Conservation (phyloP, 164 flowering plant species). For the Dillenia suffruticosa region DNA sequence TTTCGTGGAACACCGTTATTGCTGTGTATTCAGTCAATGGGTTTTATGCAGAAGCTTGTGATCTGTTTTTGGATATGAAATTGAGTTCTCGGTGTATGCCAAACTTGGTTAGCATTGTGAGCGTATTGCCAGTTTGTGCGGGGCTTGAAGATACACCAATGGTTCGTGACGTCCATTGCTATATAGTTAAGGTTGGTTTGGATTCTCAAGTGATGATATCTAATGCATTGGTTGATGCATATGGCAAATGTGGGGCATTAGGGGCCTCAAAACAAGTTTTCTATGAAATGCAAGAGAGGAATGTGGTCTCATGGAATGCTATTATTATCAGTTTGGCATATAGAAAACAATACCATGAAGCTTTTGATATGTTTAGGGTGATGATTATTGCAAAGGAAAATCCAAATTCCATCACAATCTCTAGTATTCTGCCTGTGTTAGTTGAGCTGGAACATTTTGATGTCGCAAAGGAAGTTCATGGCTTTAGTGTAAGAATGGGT, state of each 20-base stretch:
- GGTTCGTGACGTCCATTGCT: conserved; percentile 17
- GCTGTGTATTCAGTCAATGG: conserved; percentile 34
- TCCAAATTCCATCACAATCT: conserved; percentile 41
- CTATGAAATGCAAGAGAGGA: conserved; percentile 11
- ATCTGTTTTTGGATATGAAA: conserved; percentile 31
- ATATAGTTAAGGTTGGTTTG: conserved; percentile 15
- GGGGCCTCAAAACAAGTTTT: conserved; percentile 8
- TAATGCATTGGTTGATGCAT: conserved; percentile 12
- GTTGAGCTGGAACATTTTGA: conserved; percentile 40
- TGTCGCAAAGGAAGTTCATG: conserved; percentile 50
- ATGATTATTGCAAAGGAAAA: conserved; percentile 34
- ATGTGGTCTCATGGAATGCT: conserved; percentile 64
- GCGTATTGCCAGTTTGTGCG: conserved; percentile 56
- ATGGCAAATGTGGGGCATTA: conserved; percentile 13
- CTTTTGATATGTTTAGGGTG: conserved; percentile 41
- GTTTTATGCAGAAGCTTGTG: conserved; percentile 19
- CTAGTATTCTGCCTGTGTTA: conserved; percentile 49
- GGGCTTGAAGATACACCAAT: conserved; percentile 30
- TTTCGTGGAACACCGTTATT: conserved; percentile 60
- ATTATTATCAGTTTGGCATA: conserved; percentile 40
- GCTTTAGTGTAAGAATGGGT: conserved; percentile 38
- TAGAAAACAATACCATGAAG: conserved; percentile 22
- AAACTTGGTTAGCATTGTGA: conserved; percentile 44
- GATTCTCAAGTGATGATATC: conserved; percentile 7
- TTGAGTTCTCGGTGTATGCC: conserved; percentile 26